A percentile compares a stretch with the other conserved stretches of the same genome.
These are phyloP conservation scores for Patellifolia procumbens DNA, from an alignment of 179 eudicot genomes.

Conservation along the genomic window DNA sequence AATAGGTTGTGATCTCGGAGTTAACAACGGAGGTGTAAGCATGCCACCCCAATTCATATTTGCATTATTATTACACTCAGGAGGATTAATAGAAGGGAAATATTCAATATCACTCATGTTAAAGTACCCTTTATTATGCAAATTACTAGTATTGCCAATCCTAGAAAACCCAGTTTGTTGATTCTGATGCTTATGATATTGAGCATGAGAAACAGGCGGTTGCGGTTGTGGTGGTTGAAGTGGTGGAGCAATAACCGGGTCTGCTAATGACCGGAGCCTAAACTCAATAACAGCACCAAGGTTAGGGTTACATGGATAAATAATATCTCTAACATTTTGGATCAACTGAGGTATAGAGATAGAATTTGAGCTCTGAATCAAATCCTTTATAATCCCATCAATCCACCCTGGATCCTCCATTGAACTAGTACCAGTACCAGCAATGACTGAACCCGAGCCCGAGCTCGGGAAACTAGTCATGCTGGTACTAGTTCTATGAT, in stretches of 20 bases:
- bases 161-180: constrained; percentile 12
- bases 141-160: not conserved
- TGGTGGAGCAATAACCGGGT: constrained; percentile 22
- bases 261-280: constrained; percentile 67
- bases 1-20: constrained; percentile 7
- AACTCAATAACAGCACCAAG: constrained; percentile 72
- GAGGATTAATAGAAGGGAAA: not conserved
- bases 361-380: constrained; percentile 58
- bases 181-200: not conserved
- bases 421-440: not conserved
- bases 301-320: constrained; percentile 84
- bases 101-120: constrained; percentile 3
- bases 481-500: constrained; percentile 1
- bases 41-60: constrained; percentile 12
- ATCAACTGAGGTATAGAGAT: constrained; percentile 77
- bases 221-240: not conserved
- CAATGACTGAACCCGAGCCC: not conserved
- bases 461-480: not conserved
- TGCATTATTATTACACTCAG: not conserved
- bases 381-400: constrained; percentile 74
- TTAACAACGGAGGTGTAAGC: not conserved
- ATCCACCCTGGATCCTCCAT: constrained; percentile 56
- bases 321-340: constrained; percentile 83
- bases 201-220: not conserved
- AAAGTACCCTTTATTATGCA: constrained; percentile 11